Evolutionary conservation across 768 basidiomycete species (phyloP).

Genomic region (Leccinum aurantiacum): DNA sequence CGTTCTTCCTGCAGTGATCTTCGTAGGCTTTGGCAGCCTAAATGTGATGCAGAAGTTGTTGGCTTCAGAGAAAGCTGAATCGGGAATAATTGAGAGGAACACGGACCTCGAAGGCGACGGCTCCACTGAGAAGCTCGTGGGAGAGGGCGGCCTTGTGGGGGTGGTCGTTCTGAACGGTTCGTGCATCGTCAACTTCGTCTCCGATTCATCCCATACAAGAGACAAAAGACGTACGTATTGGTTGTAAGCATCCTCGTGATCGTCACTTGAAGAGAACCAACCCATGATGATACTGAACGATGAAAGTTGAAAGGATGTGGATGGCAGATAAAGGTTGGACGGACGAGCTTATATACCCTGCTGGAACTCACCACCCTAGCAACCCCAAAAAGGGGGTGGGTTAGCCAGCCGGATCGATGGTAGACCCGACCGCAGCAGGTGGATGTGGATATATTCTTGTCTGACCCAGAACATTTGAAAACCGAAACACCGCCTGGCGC

Average conservation of each 20-base stretch:
- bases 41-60: background rate
- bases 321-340: background rate
- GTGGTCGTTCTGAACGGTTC: slow-evolving; percentile 9
- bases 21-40: slow-evolving; percentile 25
- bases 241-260: background rate
- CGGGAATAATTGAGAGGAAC: background rate
- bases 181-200: background rate
- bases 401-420: background rate
- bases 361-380: slow-evolving; percentile 10
- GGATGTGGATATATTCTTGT: slow-evolving; percentile 15
- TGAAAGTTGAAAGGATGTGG: background rate
- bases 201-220: background rate
- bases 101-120: slow-evolving; percentile 21
- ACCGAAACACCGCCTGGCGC: slow-evolving; percentile 5
- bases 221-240: slow-evolving; percentile 5
- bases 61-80: background rate
- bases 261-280: background rate
- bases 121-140: slow-evolving; percentile 22
- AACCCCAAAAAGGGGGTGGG: slow-evolving; percentile 13
- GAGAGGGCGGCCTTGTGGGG: slow-evolving; percentile 2
- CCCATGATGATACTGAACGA: slow-evolving; percentile 16
- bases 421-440: background rate
- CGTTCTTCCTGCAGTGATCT: slow-evolving; percentile 12
- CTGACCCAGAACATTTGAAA: slow-evolving; percentile 7
- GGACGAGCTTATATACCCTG: slow-evolving; percentile 22